A percentile compares a stretch with the other conserved stretches of the same genome.
Evolutionary conservation across 306 rosid genomes (phyloP).

Genomic region (Prunus mira): DNA sequence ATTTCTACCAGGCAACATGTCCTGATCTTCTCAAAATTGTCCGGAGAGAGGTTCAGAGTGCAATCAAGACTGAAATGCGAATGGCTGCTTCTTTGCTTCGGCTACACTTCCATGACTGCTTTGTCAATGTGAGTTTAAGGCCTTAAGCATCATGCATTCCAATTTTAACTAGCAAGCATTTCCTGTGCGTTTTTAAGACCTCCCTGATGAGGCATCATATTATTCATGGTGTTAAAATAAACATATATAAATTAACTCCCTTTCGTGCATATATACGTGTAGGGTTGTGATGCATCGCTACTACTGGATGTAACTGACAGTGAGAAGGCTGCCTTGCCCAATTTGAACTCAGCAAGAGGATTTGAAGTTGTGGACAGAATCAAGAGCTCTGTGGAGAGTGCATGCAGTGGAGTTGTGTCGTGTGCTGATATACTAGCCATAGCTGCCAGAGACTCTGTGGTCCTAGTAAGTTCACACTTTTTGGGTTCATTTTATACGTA

Average conservation of each 20-base stretch:
- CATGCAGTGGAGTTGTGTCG: conserved; percentile 72
- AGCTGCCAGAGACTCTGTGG: conserved; percentile 81
- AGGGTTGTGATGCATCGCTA: conserved; percentile 93
- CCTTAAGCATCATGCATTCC: too few relatives aligned
- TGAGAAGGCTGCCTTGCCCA: conserved; percentile 68
- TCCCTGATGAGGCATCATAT: too few relatives aligned
- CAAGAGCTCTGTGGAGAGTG: conserved; percentile 73
- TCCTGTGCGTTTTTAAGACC: too few relatives aligned
- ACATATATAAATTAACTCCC: not conserved
- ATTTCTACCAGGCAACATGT: conserved; percentile 64
- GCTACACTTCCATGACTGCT: conserved; percentile 94
- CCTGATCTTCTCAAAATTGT: conserved; percentile 54
- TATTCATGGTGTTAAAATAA: too few relatives aligned
- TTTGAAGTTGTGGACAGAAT: conserved; percentile 72
- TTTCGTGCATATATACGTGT: not conserved
- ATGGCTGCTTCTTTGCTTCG: conserved; percentile 93
- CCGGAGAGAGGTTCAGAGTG: conserved; percentile 51
- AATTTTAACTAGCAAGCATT: too few relatives aligned
- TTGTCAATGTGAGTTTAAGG: conserved; percentile 61
- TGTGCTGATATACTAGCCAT: conserved; percentile 83
- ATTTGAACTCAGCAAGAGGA: conserved; percentile 71
- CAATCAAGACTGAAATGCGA: conserved; percentile 59
- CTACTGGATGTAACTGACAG: conserved; percentile 59
- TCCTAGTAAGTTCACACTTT: conserved; percentile 43
- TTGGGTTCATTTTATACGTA: not conserved